Evolutionary conservation across 2,329 filamentous ascomycete genomes (phyloP).

Genomic region (Stenocarpella maydis): DNA sequence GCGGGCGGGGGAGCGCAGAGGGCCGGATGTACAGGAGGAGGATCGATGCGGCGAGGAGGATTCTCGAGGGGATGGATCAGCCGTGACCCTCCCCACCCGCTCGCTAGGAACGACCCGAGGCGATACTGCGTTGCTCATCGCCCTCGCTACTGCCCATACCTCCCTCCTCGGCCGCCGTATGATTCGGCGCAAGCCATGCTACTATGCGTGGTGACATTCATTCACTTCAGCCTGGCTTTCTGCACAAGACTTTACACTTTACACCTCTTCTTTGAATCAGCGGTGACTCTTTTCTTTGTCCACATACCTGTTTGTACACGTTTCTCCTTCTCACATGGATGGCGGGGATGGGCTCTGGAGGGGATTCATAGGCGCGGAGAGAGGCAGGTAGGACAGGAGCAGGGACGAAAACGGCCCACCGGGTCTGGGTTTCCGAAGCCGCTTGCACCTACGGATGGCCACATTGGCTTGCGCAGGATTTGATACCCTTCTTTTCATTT

Average conservation of each 20-base stretch:
- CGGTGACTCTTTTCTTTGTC: not conserved
- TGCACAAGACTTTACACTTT: not conserved
- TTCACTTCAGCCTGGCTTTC: not conserved
- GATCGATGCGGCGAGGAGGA: conserved; percentile 76
- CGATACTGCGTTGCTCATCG: not conserved
- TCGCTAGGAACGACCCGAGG: not conserved
- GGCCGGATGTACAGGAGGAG: conserved; percentile 72
- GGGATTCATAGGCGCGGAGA: not conserved
- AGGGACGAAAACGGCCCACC: not conserved
- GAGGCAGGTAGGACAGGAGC: not conserved
- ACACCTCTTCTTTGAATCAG: not conserved
- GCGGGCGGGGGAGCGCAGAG: conserved; percentile 62
- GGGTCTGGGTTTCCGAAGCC: conserved; percentile 2
- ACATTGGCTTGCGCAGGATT: conserved; percentile 21
- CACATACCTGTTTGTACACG: not conserved
- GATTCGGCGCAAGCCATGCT: not conserved
- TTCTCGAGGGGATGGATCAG: conserved; percentile 73
- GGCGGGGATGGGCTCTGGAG: not conserved
- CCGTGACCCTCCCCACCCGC: not conserved
- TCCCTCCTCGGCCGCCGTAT: not conserved
- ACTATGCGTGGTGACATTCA: not conserved
- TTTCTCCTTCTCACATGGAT: not conserved
- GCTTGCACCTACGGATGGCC: conserved; percentile 17
- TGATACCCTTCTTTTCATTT: conserved; percentile 33
- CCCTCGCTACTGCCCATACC: not conserved